A percentile compares a stretch with the other conserved stretches of the same genome.
These are phyloP conservation scores for Saccharomycopsis olivae DNA, from an alignment of 805 yeast species.

Conservation along the genomic window DNA sequence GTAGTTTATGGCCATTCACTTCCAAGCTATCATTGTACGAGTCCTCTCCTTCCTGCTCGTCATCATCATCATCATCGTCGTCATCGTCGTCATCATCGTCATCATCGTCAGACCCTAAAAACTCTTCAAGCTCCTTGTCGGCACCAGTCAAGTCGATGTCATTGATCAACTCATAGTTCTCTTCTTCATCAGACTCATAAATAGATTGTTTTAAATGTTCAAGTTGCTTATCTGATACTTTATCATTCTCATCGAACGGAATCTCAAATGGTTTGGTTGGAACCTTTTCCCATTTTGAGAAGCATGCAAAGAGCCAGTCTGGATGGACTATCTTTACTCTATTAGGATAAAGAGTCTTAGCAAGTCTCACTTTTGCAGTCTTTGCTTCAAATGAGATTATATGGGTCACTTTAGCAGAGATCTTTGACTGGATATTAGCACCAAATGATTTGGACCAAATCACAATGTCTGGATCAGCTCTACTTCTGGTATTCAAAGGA, in stretches of 20 bases:
- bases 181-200: constrained; percentile 12
- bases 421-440: constrained; percentile 67
- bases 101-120: constrained; percentile 7
- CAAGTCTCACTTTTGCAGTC: constrained; percentile 78
- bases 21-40: constrained; percentile 12
- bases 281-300: constrained; percentile 66
- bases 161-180: constrained; percentile 10
- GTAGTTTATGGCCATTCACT: not conserved
- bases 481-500: constrained; percentile 61
- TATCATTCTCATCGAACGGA: constrained; percentile 36
- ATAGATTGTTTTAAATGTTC: constrained; percentile 10
- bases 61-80: constrained; percentile 16
- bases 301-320: constrained; percentile 85
- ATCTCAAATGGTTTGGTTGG: constrained; percentile 52
- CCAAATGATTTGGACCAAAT: constrained; percentile 92
- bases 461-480: constrained; percentile 75
- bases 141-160: constrained; percentile 13
- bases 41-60: constrained; percentile 13
- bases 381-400: constrained; percentile 72
- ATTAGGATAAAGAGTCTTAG: constrained; percentile 50
- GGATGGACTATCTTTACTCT: constrained; percentile 71
- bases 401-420: constrained; percentile 70
- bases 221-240: constrained; percentile 23
- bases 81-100: constrained; percentile 13
- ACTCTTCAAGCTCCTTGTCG: constrained; percentile 16